phyloP scores from a whole-genome alignment of 768 basidiomycete genomes.

The Glaciozyma martinii region DNA sequence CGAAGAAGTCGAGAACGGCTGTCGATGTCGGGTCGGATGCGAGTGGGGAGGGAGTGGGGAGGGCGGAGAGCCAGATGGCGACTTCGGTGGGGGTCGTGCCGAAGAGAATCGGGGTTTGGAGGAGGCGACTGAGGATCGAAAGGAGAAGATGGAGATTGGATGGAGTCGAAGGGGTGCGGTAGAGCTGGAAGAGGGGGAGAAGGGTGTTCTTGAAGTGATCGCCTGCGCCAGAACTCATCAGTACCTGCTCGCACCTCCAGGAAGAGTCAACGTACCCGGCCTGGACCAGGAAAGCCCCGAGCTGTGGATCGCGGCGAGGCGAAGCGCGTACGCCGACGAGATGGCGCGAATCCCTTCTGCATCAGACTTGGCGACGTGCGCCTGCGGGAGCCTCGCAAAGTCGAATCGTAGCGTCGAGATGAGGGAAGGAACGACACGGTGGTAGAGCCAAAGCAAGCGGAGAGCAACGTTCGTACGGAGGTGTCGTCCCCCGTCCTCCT shows the following conservation, averaged over 20 bases:
- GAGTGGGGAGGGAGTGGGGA: slow-evolving; percentile 44
- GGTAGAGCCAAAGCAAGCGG: slow-evolving; percentile 75
- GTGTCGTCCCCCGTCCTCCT: slow-evolving; percentile 28
- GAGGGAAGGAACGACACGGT: slow-evolving; percentile 60
- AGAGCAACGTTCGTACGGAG: slow-evolving; percentile 72
- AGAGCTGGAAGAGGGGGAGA: slow-evolving; percentile 60
- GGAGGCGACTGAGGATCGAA: slow-evolving; percentile 54
- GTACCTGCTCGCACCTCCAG: not conserved
- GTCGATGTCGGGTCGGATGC: not conserved
- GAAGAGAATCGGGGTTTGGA: slow-evolving; percentile 67
- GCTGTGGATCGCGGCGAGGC: slow-evolving; percentile 68
- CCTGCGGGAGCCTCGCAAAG: slow-evolving; percentile 56
- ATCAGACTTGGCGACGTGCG: slow-evolving; percentile 1
- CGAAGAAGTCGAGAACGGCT: slow-evolving; percentile 16
- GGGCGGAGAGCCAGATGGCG: slow-evolving; percentile 59
- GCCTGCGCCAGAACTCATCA: slow-evolving; percentile 40
- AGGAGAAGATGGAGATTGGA: slow-evolving; percentile 50
- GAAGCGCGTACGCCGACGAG: slow-evolving; percentile 49
- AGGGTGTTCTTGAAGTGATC: slow-evolving; percentile 43
- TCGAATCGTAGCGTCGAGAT: slow-evolving; percentile 78
- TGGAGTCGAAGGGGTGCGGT: slow-evolving; percentile 47
- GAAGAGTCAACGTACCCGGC: slow-evolving; percentile 6
- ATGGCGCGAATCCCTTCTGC: slow-evolving; percentile 37
- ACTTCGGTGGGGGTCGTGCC: slow-evolving; percentile 57
- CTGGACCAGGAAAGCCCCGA: slow-evolving; percentile 69